Conservation (phyloP, 2,329 filamentous ascomycete species). For the Nigrospora sphaerica region DNA sequence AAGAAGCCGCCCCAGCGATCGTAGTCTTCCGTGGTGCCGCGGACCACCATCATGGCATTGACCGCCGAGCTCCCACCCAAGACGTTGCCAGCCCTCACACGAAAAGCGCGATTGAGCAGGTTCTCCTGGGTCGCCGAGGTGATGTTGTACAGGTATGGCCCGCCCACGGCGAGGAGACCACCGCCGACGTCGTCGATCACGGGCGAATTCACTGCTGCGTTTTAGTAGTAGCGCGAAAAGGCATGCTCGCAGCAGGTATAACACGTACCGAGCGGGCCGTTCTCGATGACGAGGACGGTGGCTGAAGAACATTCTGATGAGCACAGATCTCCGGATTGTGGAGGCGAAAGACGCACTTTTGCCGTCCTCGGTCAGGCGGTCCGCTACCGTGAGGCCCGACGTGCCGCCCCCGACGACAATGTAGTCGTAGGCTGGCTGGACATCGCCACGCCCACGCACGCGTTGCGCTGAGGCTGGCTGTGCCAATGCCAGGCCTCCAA, state of each 20-base stretch:
- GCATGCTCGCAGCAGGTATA: neutral
- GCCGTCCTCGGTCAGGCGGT: constrained; percentile 9
- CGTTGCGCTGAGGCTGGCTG: no score
- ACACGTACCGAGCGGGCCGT: neutral
- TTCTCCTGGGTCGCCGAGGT: constrained; percentile 6
- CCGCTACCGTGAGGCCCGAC: constrained; percentile 9
- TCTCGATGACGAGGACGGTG: constrained; percentile 9
- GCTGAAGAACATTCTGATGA: neutral
- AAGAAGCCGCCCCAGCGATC: constrained; percentile 19
- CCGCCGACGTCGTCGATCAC: neutral
- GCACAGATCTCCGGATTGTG: neutral
- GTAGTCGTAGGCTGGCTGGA: constrained; percentile 6
- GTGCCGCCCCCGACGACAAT: constrained; percentile 11
- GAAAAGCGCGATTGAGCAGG: constrained; percentile 16
- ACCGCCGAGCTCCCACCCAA: constrained; percentile 26
- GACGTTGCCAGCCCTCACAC: constrained; percentile 17
- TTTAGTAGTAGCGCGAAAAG: neutral
- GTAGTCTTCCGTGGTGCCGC: constrained; percentile 23
- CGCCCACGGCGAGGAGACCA: neutral
- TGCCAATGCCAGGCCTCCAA: no score
- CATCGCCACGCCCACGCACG: no score
- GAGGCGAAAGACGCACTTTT: neutral
- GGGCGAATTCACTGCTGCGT: neutral
- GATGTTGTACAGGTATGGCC: constrained; percentile 5
- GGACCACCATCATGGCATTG: constrained; percentile 28